phyloP scores from a whole-genome alignment of 495 filamentous ascomycete genomes.

The Penicillium paxilli region DNA sequence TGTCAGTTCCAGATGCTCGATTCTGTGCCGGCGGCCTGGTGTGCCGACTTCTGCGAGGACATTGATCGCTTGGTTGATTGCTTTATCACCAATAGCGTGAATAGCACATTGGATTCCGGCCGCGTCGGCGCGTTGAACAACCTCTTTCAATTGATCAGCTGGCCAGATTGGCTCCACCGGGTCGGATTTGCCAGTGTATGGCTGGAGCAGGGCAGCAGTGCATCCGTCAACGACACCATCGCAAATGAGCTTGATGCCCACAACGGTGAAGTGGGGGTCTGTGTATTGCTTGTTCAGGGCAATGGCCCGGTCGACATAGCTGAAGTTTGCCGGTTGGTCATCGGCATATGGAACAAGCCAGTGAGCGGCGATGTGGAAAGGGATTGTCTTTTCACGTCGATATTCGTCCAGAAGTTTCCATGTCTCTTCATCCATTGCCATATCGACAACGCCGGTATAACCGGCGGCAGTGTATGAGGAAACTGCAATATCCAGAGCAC shows the following conservation, averaged over 20 bases:
- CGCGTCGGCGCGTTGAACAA: constrained; percentile 53
- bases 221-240: constrained; percentile 69
- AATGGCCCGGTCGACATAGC: constrained; percentile 56
- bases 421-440: constrained; percentile 66
- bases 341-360: constrained; percentile 52
- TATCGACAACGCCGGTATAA: constrained; percentile 65
- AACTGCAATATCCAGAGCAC: constrained; percentile 50
- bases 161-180: constrained; percentile 58
- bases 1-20: constrained; percentile 63
- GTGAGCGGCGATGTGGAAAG: constrained; percentile 61
- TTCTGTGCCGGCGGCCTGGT: constrained; percentile 47
- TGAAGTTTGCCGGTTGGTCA: constrained; percentile 24
- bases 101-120: constrained; percentile 62
- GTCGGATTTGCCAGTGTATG: constrained; percentile 49
- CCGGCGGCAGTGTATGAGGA: constrained; percentile 53
- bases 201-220: constrained; percentile 61
- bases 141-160: constrained; percentile 47
- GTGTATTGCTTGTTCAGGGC: constrained; percentile 51
- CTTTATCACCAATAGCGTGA: constrained; percentile 64
- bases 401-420: constrained; percentile 58
- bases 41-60: constrained; percentile 47
- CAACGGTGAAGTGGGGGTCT: constrained; percentile 54
- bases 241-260: constrained; percentile 69
- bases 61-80: constrained; percentile 57
- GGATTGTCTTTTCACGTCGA: constrained; percentile 39